Base-by-base conservation (phyloP, 495 filamentous ascomycete species). In the Lophium mytilinum region DNA sequence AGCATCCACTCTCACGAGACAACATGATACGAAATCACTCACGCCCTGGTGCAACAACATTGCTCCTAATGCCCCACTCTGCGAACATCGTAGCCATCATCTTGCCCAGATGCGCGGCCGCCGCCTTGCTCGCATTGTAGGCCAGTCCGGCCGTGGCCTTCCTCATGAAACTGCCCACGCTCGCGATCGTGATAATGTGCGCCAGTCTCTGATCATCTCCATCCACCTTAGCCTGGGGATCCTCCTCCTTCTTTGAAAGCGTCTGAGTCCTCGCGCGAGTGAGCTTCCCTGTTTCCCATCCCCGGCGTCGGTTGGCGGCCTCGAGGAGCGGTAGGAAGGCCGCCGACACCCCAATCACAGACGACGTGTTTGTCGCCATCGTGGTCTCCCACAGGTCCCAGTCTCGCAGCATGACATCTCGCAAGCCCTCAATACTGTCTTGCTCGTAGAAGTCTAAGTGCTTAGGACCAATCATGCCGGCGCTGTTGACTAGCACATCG, bases 111-210 rank as follows among this genome's bases (percentile, higher is more conserved):
- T 69, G 68, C 40, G 56, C 58, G 9, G 63, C 63, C 15, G 51
- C 72, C 1, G 71, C 65, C 52, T 71, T 72, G 17, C 55, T 59
- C 8, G 56, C 62, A 18, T 55, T 64, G 50, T 73, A 74, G 3
- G 71, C 68, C 21, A 71, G 61, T 1, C 69, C 65, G 3, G 63
- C 60, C 11, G 64, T 57, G 19, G 57, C 45, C 10, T 57, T 37
- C 3, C 71, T 57, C 59, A 63, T 68, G 57, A 64, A 71, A 4
- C 59, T 62, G 3, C 60, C 68, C 14, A 74, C 65, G 19, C 63
- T 68, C 9, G 62, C 57, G 9, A 68, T 63, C 12, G 70, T 65
- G 17, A 74, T 61, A 37, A 74, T 64, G 48, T 74, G 71, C 37
- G 64, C 64, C 9, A 62, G 34, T 18, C 62, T 40, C 55, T 63